A percentile compares a stretch with the other conserved stretches of the same genome.
phyloP scores from a whole-genome alignment of 805 yeast species.

The Priceomyces carsonii region DNA sequence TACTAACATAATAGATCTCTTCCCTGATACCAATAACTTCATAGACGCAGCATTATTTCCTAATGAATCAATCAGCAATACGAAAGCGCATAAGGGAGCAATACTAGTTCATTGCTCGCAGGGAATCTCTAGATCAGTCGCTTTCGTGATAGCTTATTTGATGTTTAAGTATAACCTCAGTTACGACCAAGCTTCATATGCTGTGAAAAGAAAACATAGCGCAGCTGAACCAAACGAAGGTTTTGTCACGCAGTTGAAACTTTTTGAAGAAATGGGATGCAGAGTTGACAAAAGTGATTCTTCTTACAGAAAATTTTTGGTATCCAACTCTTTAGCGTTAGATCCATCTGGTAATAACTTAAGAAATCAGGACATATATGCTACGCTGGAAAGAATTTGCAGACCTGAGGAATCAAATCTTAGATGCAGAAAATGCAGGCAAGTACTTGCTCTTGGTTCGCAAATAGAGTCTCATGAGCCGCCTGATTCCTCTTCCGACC shows the following conservation, averaged over 20 bases:
- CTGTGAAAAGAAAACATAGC: conserved; percentile 65
- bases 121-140: conserved; percentile 51
- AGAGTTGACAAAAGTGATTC: conserved; percentile 22
- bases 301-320: conserved; percentile 26
- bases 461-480: conserved; percentile 66
- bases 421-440: conserved; percentile 84
- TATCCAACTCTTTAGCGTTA: conserved; percentile 21
- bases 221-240: conserved; percentile 70
- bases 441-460: conserved; percentile 60
- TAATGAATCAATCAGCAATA: conserved; percentile 11
- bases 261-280: conserved; percentile 49
- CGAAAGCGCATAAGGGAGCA: conserved; percentile 38
- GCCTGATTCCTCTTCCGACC: conserved; percentile 65
- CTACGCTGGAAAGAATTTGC: conserved; percentile 7
- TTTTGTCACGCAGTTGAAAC: conserved; percentile 68
- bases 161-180: conserved; percentile 56
- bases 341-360: conserved; percentile 41
- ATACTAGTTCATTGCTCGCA: conserved; percentile 54
- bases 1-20: conserved; percentile 61
- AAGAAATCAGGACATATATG: conserved; percentile 18
- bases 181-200: conserved; percentile 66
- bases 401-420: conserved; percentile 37
- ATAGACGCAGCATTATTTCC: conserved; percentile 61
- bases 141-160: conserved; percentile 47
- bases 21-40: conserved; percentile 63